Base-by-base conservation (phyloP, 2,329 filamentous ascomycete species). In the Ascochyta fabae region DNA sequence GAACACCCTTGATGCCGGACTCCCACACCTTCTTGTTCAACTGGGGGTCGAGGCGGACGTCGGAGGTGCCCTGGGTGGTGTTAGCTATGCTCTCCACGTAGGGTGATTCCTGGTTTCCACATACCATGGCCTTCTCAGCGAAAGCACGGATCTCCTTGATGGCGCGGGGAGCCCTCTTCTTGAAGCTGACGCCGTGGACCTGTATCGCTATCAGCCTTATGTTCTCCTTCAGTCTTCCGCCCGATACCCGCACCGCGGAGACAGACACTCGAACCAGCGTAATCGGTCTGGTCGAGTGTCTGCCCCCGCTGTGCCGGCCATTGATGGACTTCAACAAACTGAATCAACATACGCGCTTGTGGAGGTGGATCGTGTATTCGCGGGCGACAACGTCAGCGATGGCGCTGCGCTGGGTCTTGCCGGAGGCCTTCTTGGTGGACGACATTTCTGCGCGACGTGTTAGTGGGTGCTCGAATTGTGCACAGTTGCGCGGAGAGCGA, bases 11-110 rank as follows among this genome's bases (percentile, higher is more conserved):
- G 86, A 99, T 88, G 81, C 95, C 95, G 78, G 89, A 86, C 84
- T 99, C 95, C 95, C 95, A 99, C 80, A 99, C 94, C 88, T 99
- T 98, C 91, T 99, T 99, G 90, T 99, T 99, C 78, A 99, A 85
- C 84, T 95, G 90, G 77, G 95, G 95, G 87, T 99, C 95, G 78
- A 99, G 84, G 75, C 95, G 95, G 83, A 99, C 95, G 80, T 99
- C 95, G 77, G 86, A 83, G 83, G 95, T 99, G 79, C 94, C 94
- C 95, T 99, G 72, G 58, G 48, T 27, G 53, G 50, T 23, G 51
- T 67, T 68, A 71, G 59, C 55, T 47, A 13, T 35, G 8, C 31
- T 40, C 36, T 27, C 10, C 29, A 15, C 3, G 29, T 31, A 10
- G 4, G 10, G 9, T 10, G 27, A 8, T 9, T 4, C 3, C 27